Evolutionary conservation across 202 grass and related monocot species (phyloP).

Genomic region (Bolboschoenoplectus hybrid): DNA sequence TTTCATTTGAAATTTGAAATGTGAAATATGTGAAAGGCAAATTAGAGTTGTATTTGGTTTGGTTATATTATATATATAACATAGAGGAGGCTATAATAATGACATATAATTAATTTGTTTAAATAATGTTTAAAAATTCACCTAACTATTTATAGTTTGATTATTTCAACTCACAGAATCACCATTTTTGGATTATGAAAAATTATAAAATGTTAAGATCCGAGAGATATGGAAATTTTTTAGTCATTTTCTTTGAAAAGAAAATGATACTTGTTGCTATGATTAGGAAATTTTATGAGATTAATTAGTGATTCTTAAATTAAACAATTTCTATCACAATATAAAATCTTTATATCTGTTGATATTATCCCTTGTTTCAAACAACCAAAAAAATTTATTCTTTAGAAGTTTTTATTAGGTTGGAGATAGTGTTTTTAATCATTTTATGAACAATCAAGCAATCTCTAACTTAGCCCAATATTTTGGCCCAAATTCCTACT

Average conservation of each 20-base stretch:
- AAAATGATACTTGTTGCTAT: neutral
- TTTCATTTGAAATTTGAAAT: too few species aligned
- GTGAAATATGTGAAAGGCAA: too few species aligned
- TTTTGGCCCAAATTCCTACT: neutral
- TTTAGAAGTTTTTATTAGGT: too few species aligned
- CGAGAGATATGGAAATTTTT: neutral
- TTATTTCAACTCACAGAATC: neutral
- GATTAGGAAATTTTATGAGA: neutral
- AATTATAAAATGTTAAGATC: neutral
- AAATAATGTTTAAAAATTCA: neutral
- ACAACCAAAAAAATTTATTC: neutral
- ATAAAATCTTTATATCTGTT: neutral
- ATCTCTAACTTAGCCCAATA: neutral
- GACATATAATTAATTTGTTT: neutral
- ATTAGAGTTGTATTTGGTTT: too few species aligned
- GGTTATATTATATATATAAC: neutral
- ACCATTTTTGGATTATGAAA: conserved; percentile 28
- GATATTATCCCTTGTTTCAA: neutral
- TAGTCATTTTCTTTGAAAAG: conserved; percentile 4
- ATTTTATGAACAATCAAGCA: too few species aligned
- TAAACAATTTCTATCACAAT: neutral
- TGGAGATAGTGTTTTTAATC: too few species aligned
- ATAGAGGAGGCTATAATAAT: neutral
- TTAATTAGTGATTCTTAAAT: neutral
- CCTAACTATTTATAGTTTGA: neutral